A percentile compares a stretch with the other conserved stretches of the same genome.
phyloP scores from a whole-genome alignment of 1,284 basidiomycete genomes.

The Trichosporon sp. region DNA sequence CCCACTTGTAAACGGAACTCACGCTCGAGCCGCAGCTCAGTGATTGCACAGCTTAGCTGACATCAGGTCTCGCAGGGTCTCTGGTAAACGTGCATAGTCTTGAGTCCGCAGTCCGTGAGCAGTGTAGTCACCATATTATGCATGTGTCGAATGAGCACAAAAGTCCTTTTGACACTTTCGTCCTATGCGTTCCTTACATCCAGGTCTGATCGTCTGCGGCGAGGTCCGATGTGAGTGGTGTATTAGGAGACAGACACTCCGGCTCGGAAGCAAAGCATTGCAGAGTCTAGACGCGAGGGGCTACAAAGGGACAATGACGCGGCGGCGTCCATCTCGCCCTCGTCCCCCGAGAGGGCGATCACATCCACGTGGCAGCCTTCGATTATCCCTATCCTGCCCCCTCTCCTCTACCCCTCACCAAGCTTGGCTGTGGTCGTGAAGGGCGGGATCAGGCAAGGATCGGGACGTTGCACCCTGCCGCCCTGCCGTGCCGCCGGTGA shows the following conservation, averaged over 20 bases:
- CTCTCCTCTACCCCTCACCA: background rate
- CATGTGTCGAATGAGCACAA: too few relatives aligned
- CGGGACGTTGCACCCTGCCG: background rate
- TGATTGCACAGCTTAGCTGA: background rate
- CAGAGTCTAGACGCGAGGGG: too few relatives aligned
- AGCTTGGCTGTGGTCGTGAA: too few relatives aligned
- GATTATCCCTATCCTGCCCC: background rate
- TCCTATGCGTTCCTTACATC: too few relatives aligned
- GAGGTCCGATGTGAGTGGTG: too few relatives aligned
- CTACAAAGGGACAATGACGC: background rate
- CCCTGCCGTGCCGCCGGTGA: too few relatives aligned
- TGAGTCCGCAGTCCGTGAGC: too few relatives aligned
- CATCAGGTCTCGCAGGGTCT: constrained; percentile 8
- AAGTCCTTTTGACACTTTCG: too few relatives aligned
- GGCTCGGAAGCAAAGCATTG: background rate
- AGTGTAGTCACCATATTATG: background rate
- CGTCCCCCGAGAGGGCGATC: too few relatives aligned
- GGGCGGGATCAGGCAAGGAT: too few relatives aligned
- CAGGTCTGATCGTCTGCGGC: too few relatives aligned
- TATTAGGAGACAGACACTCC: background rate
- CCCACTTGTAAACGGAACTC: too few relatives aligned
- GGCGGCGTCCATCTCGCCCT: background rate
- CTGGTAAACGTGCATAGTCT: constrained; percentile 2
- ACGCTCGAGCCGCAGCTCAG: background rate
- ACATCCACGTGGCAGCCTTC: background rate